Base-by-base conservation (phyloP, 1,284 basidiomycete species). In the Wolfiporia cocos region DNA sequence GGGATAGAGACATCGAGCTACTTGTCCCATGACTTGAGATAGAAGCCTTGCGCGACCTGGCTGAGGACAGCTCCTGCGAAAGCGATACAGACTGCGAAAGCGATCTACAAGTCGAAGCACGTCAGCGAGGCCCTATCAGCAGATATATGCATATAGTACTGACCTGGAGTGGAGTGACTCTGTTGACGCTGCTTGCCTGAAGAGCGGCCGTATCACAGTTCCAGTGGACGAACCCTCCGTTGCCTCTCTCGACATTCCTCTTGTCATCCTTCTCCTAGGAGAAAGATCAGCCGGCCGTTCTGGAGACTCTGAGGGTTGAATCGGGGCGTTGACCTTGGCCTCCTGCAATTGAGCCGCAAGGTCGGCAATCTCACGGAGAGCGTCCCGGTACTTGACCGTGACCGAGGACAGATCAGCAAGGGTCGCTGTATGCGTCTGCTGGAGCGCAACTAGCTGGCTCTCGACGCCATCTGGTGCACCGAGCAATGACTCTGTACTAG, bases 51-150 rank as follows among this genome's bases (percentile, higher is more conserved):
- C 84, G 86, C 69, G 82, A 90, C 59, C 82, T 86, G 72, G 74
- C 88, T 70, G 81, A 92, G 53, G 86, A 93, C 51, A 93, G 81
- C 78, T 95, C 91, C 89, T 93, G 92, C 69, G 92, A 93, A 54
- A 93, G 81, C 71, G 92, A 93, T 70, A 83, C 78, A 59, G 87
- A 91, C 68, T 86, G 84, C 70, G 81, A 85, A 54, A 86, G 79
- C 77, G 87, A 87, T 75, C 83, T 83, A 32, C 15, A 37, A 19
- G 38, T 40, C 22, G 6, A 17, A 44, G 7, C 14, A 9, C 7
- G 26, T 28, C 26, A 28, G 26, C 26, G 26, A 7, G 26, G 14
- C 43, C 46, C 46, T 36, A 51, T 46, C 39, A 52, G 46, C 48
- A 38, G 46, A 24, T 47, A 43, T 46, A 48, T 46, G 35, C 46